These are phyloP conservation scores for Yamagishiella unicocca DNA, from an alignment of 139 green algal species.

Conservation along the genomic window DNA sequence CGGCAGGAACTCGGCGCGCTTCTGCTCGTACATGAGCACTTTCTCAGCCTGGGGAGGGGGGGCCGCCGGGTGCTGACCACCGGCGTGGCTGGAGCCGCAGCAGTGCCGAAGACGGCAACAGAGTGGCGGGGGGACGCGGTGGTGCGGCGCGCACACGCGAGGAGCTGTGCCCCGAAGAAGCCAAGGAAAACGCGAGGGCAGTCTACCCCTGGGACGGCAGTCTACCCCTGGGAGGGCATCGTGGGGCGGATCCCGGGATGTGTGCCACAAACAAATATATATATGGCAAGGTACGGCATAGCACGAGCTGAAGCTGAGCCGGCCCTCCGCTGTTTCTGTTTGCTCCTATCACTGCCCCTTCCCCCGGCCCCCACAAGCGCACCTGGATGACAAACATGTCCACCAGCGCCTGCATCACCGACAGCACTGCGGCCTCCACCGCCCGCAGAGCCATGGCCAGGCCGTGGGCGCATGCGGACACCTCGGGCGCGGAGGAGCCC, in stretches of 20 bases:
- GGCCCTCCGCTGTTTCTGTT: neutral
- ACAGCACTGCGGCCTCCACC: conserved; percentile 61
- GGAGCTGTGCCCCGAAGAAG: too few relatives aligned
- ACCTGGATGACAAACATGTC: conserved; percentile 63
- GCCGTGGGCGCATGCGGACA: conserved; percentile 46
- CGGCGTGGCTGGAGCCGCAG: too few relatives aligned
- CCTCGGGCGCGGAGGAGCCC: conserved; percentile 49
- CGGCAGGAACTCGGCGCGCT: conserved; percentile 70
- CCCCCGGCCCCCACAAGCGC: neutral
- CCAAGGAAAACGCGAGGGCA: too few relatives aligned
- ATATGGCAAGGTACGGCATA: too few relatives aligned
- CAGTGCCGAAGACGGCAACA: neutral
- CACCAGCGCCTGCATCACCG: conserved; percentile 59
- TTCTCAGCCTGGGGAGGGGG: conserved; percentile 57
- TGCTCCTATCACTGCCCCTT: neutral
- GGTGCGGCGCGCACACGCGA: too few relatives aligned
- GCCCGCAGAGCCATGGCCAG: conserved; percentile 59
- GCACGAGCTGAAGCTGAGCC: too few relatives aligned
- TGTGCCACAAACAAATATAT: too few relatives aligned
- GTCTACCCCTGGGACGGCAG: too few relatives aligned
- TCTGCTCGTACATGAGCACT: conserved; percentile 69
- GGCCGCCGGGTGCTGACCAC: too few relatives aligned
- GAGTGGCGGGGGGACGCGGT: neutral
- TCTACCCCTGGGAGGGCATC: too few relatives aligned
- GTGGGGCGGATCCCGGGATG: too few relatives aligned